Base-by-base conservation (phyloP, 2,329 filamentous ascomycete species). In the Gliomastix tumulicola region DNA sequence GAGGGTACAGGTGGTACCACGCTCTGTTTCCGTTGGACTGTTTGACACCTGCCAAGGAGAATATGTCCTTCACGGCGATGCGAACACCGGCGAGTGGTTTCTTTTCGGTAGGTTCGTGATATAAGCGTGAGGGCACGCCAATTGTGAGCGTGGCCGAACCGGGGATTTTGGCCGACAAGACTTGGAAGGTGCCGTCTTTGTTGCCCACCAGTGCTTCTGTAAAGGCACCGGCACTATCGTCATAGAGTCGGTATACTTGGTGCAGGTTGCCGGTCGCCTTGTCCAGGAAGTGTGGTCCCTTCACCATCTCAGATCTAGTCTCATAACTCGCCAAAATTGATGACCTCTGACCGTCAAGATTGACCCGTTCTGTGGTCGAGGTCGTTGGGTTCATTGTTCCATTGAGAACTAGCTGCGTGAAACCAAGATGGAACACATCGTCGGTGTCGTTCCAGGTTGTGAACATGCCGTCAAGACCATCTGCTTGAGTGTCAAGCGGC, bases 31-130 rank as follows among this genome's bases (percentile, higher is more conserved):
- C 76, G 38, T 69, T 68, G 6, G 64, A 65, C 0, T 68, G 76
- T 23, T 67, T 66, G 3, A 79, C 51, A 3, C 78, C 79, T 2
- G 39, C 64, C 25, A 82, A 54, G 42, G 78, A 63, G 47, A 67
- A 77, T 33, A 80, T 74, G 44, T 83, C 79, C 50, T 83, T 84
- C 37, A 82, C 64, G 1, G 68, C 77, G 1, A 82, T 52, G 16
- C 79, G 66, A 4, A 79, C 67, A 15, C 79, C 78, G 6, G 74
- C 71, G 0, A 83, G 60, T 1, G 76, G 77, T 47, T 74, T 68
- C n/a, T 65, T 59, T 1, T 54, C 47, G 1, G 69, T 74, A 32
- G 63, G 68, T 3, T 63, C 69, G 53, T 63, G 76, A 56, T 80
- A 80, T 0, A 82, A 57, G 9, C 78, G 65, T 7, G 76, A 81